Evolutionary conservation across 2,329 filamentous ascomycete genomes (phyloP).

Genomic region (Aspergillus carbonarius): DNA sequence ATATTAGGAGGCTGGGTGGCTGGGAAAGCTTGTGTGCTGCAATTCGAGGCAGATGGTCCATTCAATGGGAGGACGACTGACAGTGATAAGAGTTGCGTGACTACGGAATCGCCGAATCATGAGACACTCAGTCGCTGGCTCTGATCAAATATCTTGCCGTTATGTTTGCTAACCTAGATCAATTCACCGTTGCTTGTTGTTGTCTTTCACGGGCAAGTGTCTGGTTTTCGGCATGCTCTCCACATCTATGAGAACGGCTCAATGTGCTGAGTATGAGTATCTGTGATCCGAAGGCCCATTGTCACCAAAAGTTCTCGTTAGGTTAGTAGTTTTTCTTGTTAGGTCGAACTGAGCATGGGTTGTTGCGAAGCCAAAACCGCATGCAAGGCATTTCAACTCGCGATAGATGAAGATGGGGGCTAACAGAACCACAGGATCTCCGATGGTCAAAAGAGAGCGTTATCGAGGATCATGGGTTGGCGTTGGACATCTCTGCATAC

Average conservation of each 20-base stretch:
- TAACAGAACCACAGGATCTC: constrained; percentile 23
- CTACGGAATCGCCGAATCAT: constrained; percentile 12
- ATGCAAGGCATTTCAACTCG: constrained; percentile 5
- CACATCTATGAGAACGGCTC: background rate
- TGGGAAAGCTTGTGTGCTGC: constrained; percentile 19
- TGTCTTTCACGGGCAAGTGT: background rate
- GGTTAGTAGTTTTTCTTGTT: constrained; percentile 4
- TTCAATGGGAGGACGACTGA: constrained; percentile 3
- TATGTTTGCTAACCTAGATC: background rate
- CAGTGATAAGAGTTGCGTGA: constrained; percentile 11
- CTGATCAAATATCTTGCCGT: background rate
- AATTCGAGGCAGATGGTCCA: constrained; percentile 1
- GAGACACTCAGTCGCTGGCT: constrained; percentile 3
- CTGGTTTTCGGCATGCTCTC: background rate
- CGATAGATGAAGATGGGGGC: constrained; percentile 7
- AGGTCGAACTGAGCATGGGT: background rate
- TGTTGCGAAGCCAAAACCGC: background rate
- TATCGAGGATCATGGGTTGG: constrained; percentile 20
- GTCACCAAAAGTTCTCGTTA: background rate
- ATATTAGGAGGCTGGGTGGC: constrained; percentile 27
- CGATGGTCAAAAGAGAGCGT: constrained; percentile 21
- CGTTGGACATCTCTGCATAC: constrained; percentile 39
- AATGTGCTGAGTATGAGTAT: background rate
- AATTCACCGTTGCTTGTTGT: background rate
- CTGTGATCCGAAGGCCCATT: background rate